These are phyloP conservation scores for Lignosus rhinocerotis DNA, from an alignment of 1,284 basidiomycete genomes.

Conservation along the genomic window DNA sequence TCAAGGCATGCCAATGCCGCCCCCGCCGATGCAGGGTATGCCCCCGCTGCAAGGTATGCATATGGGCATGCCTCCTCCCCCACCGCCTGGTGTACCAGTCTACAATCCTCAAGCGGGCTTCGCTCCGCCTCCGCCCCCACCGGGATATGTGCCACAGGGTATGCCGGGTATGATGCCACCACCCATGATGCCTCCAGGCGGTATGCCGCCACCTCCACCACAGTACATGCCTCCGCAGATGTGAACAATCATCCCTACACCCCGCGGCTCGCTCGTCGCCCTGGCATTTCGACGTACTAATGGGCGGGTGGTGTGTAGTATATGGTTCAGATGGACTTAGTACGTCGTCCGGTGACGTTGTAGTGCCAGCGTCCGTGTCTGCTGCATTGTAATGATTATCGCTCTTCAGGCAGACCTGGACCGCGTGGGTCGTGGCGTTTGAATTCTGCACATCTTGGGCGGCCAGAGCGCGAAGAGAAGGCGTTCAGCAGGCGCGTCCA, in stretches of 20 bases:
- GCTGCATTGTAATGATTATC: constrained; percentile 9
- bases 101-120: constrained; percentile 46
- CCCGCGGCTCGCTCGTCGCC: not conserved
- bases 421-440: not conserved
- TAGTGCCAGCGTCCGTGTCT: constrained; percentile 3
- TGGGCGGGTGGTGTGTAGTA: not conserved
- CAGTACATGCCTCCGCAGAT: constrained; percentile 22
- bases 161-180: constrained; percentile 24
- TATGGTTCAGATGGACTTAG: constrained; percentile 13
- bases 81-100: constrained; percentile 41
- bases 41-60: constrained; percentile 30
- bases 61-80: constrained; percentile 22
- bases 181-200: constrained; percentile 29
- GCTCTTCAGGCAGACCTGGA: not conserved
- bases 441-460: not conserved
- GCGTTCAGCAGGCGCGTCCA: constrained; percentile 1
- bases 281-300: not conserved
- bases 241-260: constrained; percentile 1
- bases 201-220: constrained; percentile 10
- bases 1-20: constrained; percentile 37
- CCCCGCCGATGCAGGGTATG: constrained; percentile 45
- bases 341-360: constrained; percentile 24
- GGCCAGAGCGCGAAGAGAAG: constrained; percentile 1
- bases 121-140: constrained; percentile 61
- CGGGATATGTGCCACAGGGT: constrained; percentile 46